Evolutionary conservation across 2,329 filamentous ascomycete genomes (phyloP), one percentile per base, ranked within the genome.

Genomic region (Pseudophaeomoniella oleicola): DNA sequence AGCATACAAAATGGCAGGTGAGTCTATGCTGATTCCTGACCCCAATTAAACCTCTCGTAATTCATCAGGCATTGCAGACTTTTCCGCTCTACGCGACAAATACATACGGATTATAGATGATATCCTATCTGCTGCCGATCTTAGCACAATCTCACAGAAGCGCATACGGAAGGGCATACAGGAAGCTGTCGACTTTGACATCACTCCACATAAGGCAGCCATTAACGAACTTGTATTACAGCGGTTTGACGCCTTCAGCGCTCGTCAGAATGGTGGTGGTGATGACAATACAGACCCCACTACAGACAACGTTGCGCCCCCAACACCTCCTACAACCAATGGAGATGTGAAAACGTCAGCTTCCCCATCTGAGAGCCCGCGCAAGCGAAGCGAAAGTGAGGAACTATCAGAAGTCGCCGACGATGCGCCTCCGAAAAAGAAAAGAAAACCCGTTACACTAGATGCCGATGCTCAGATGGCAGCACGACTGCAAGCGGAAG

Each of bases 381-480:
- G 56, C 53, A 63, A 64, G 49, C 56, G 56, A 18, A 54, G 54
- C 9, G 53, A 60, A 34, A 62, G 57, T 33, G 59, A 63, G 16
- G 53, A 54, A 29, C 46, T 49, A 4, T 59, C 61, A 1, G 61
- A 63, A 32, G 48, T 50, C 9, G 46, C 50, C 27, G 55, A 52
- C 38, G 50, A 50, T 35, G 55, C 58, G 4, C 64, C 62, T 3
- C 54, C 61, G 44, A 82, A 78, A 54, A 85, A 84, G 60, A 80
- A 80, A 57, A 62, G 59, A 46, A 71, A 68, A 48, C 58, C 65
- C 39, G 77, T 77, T 52, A 69, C 74, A 17, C 63, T 72, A 46
- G 84, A 93, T 44, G 79, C 82, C 19, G 90, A 98, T 58, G 90
- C 88, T 19, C 76, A 81, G 32, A 74, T 88, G 42, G 90, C 90